A percentile compares a stretch with the other conserved stretches of the same genome.
These are phyloP conservation scores for Anastatica hierochuntica DNA, from an alignment of 345 rosid species.

Conservation along the genomic window DNA sequence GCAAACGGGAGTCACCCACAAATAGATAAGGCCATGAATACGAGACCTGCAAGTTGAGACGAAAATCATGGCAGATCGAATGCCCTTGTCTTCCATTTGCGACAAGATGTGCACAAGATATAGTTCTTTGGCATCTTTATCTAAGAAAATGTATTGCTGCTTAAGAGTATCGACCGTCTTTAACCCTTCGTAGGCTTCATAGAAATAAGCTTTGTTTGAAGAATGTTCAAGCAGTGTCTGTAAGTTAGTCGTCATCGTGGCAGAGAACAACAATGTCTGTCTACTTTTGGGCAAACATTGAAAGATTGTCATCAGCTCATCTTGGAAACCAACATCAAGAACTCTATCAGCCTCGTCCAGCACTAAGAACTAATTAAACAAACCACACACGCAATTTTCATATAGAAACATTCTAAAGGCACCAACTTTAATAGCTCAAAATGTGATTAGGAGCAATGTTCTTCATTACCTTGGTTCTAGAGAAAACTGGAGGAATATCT, in stretches of 20 bases:
- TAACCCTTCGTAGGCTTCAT: constrained; percentile 91
- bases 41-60: constrained; percentile 90
- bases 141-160: constrained; percentile 62
- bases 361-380: constrained; percentile 62
- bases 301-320: constrained; percentile 59
- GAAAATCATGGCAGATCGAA: constrained; percentile 85
- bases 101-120: constrained; percentile 71
- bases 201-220: constrained; percentile 81
- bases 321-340: constrained; percentile 92
- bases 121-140: constrained; percentile 75
- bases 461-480: constrained; percentile 56
- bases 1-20: background rate
- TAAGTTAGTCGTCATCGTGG: constrained; percentile 81
- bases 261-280: constrained; percentile 86
- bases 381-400: too few species aligned
- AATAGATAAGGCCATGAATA: constrained; percentile 5
- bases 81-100: constrained; percentile 72
- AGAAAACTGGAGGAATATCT: constrained; percentile 66
- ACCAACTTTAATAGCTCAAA: background rate
- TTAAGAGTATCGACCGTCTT: constrained; percentile 81
- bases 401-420: background rate
- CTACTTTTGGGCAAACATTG: constrained; percentile 63
- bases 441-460: too few species aligned
- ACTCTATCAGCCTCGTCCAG: constrained; percentile 98
- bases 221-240: constrained; percentile 64